Evolutionary conservation across 106 monocot genomes (phyloP), one percentile per base, ranked within the genome.

Genomic region (Triglochin maritima): DNA sequence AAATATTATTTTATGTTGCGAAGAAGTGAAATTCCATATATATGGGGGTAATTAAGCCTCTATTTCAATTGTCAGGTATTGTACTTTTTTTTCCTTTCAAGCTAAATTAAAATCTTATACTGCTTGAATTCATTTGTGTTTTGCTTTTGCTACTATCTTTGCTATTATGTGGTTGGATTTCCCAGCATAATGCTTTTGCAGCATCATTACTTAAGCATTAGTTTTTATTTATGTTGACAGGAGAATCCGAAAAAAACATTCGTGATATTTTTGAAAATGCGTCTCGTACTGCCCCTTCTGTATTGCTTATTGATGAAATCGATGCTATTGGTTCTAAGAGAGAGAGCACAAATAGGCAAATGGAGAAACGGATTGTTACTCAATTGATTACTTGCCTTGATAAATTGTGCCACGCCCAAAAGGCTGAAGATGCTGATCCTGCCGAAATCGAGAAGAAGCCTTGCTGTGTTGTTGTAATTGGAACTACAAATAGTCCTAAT

Each of bases 321-420:
- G 96, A 98, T 78, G 91, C 96, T 44, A 98, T 98, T 73, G 96
- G 88, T 70, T 91, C 96, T 45, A 92, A 98, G 79, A 78, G 91
- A 62, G 96, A 92, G 49, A 88, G 86, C 72, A 46, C 84, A 47
- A 91, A 88, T 47, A 84, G 85, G 69, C 88, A 98, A 74, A 91
- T 98, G 96, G 96, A 98, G 62, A 80, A 84, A 2, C 64, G 96
- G 47, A 98, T 98, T 76, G 96, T 91, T 5, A 98, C 91, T 52
- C 96, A 98, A 53, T 74, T 98, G 55, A 91, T 98, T 86, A 98
- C 86, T 45, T 98, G 96, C 74, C 91, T 98, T 91, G 91, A 98
- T 77, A 88, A 98, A 71, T 88, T 77, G 43, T 82, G 84, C 56
- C 88, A 92, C 60, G 58, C 76, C 50, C 59, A 71, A 71, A 60